A percentile compares a stretch with the other conserved stretches of the same genome.
Conservation (phyloP, 1,284 basidiomycete genomes). For the Mrakiaceae sp. region DNA sequence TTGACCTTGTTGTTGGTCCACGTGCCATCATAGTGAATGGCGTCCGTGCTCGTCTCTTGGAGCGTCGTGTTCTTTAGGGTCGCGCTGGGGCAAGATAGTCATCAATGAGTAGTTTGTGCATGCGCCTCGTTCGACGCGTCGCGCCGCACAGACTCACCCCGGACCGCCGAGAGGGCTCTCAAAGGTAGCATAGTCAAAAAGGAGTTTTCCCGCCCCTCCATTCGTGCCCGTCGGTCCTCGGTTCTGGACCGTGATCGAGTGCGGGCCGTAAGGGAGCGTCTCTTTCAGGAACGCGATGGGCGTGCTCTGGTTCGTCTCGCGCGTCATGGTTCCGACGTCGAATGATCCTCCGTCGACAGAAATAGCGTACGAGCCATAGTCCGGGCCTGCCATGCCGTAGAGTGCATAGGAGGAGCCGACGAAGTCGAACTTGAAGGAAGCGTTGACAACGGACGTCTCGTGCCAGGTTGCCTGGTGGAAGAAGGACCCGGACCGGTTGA, state of each 20-base stretch:
- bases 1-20: slow-evolving; percentile 32
- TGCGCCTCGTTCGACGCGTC: too few relatives aligned
- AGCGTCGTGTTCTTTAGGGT: slow-evolving; percentile 30
- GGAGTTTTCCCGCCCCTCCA: background rate
- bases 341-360: too few relatives aligned
- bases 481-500: slow-evolving; percentile 19
- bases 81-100: slow-evolving; percentile 19
- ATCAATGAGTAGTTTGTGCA: too few relatives aligned
- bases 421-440: slow-evolving; percentile 29
- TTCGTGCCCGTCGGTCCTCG: too few relatives aligned
- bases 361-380: slow-evolving; percentile 22
- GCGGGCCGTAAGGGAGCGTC: background rate
- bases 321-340: too few relatives aligned
- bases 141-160: background rate
- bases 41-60: slow-evolving; percentile 24
- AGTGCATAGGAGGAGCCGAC: slow-evolving; percentile 23
- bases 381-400: slow-evolving; percentile 27
- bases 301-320: too few relatives aligned
- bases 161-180: background rate
- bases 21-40: slow-evolving; percentile 27
- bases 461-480: slow-evolving; percentile 28
- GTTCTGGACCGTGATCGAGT: background rate
- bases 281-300: too few relatives aligned
- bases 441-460: slow-evolving; percentile 23
- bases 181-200: background rate